Conservation (phyloP, 2,329 filamentous ascomycete species). For the Aspergillus sp. region DNA sequence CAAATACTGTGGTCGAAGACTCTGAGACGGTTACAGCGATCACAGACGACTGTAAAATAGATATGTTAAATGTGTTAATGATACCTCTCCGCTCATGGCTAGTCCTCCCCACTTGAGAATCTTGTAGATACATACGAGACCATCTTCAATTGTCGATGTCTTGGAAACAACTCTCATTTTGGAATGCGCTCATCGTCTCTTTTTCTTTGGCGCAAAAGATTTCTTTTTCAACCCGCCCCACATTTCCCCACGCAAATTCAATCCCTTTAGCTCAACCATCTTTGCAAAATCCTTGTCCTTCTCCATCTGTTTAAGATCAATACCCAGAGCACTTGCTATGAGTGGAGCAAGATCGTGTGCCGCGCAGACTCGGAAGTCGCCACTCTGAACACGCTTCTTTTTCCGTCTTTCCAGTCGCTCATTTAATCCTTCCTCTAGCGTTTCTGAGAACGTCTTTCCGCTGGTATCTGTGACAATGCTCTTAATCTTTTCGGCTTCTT, state of each 20-base stretch:
- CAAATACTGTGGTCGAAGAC: conserved; percentile 1
- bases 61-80: neutral
- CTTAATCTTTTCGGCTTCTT: conserved; percentile 21
- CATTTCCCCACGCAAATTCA: neutral
- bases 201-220: conserved; percentile 7
- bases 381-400: conserved; percentile 32
- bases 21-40: neutral
- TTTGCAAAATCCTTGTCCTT: conserved; percentile 25
- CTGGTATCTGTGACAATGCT: conserved; percentile 3
- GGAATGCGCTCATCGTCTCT: neutral
- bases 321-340: conserved; percentile 29
- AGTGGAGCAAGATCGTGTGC: conserved; percentile 38
- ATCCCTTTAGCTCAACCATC: conserved; percentile 11
- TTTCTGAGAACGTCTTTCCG: conserved; percentile 19
- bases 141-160: no score
- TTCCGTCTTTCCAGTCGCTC: conserved; percentile 29
- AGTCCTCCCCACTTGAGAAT: neutral
- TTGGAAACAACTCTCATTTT: no score
- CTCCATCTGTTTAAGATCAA: conserved; percentile 30
- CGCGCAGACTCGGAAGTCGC: conserved; percentile 37
- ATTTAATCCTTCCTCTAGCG: conserved; percentile 23
- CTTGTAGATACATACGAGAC: no score
- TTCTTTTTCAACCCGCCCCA: conserved; percentile 11
- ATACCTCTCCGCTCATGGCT: neutral
- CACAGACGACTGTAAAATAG: neutral